Evolutionary conservation across 257 asterid genomes (phyloP).

Genomic region (Henckelia pumila): DNA sequence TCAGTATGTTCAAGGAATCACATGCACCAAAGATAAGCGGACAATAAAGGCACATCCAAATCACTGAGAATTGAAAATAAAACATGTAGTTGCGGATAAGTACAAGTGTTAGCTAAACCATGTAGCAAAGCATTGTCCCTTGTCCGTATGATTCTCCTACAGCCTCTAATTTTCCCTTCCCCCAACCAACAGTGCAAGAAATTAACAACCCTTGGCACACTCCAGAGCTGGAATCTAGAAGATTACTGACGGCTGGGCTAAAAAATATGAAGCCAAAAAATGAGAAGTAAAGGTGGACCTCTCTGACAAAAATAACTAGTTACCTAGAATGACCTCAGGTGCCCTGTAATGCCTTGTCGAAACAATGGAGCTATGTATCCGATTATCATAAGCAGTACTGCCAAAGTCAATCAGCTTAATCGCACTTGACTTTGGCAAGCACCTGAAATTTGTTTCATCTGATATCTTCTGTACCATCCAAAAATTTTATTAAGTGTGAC

Average conservation of each 20-base stretch:
- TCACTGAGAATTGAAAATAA: neutral
- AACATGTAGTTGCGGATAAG: neutral
- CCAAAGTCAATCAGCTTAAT: constrained; percentile 67
- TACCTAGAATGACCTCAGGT: constrained; percentile 64
- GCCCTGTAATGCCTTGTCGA: constrained; percentile 68
- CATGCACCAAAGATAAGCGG: neutral
- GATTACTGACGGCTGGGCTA: constrained; percentile 16
- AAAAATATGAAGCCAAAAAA: constrained; percentile 9
- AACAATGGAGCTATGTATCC: constrained; percentile 52
- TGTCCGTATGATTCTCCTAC: constrained; percentile 19
- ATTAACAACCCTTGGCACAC: constrained; percentile 14
- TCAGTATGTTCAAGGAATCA: constrained; percentile 1
- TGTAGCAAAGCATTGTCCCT: constrained; percentile 10
- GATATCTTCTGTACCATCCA: constrained; percentile 54
- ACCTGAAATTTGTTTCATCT: constrained; percentile 51
- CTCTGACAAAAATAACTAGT: constrained; percentile 33
- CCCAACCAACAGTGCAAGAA: constrained; percentile 1
- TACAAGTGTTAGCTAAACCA: neutral
- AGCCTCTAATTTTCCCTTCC: constrained; percentile 16
- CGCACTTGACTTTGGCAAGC: constrained; percentile 65
- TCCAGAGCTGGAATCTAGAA: constrained; percentile 13
- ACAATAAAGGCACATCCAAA: neutral
- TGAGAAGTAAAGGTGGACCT: constrained; percentile 23
- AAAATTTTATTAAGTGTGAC: constrained; percentile 25
- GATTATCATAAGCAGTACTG: constrained; percentile 47